phyloP scores from a whole-genome alignment of 1,284 basidiomycete genomes.

The Cryptococcus sp. region DNA sequence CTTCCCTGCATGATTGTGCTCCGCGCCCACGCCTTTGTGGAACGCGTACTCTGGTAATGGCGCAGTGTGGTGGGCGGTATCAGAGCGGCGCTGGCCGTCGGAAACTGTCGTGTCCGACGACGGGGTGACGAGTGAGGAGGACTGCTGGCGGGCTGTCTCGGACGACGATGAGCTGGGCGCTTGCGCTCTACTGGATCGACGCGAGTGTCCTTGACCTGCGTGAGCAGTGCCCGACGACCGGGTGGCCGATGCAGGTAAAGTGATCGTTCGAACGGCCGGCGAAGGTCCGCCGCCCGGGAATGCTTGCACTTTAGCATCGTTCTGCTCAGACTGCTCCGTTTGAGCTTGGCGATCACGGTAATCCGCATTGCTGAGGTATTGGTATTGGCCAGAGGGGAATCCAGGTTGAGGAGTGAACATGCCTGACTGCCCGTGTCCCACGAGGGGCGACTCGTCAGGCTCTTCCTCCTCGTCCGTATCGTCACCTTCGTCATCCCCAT shows the following conservation, averaged over 20 bases:
- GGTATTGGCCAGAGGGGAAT: not conserved
- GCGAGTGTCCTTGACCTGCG: not conserved
- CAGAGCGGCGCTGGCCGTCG: slow-evolving; percentile 2
- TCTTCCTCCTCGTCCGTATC: slow-evolving; percentile 24
- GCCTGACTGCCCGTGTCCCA: slow-evolving; percentile 2
- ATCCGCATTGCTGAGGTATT: slow-evolving; percentile 11
- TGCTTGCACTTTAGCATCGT: slow-evolving; percentile 42
- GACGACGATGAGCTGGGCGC: slow-evolving; percentile 9
- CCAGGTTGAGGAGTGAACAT: slow-evolving; percentile 3
- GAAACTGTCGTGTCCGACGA: slow-evolving; percentile 3
- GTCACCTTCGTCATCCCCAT: slow-evolving; percentile 46
- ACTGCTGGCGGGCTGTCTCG: slow-evolving; percentile 5
- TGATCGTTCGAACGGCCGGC: slow-evolving; percentile 22
- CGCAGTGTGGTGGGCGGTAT: not conserved
- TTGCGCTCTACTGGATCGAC: not conserved
- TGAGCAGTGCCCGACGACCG: not conserved
- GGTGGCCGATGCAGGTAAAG: slow-evolving; percentile 5
- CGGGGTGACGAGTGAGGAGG: slow-evolving; percentile 4
- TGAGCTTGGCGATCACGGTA: slow-evolving; percentile 43
- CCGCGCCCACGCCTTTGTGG: not conserved
- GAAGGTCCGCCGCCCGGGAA: slow-evolving; percentile 22
- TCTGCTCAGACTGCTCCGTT: slow-evolving; percentile 29
- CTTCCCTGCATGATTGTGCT: not conserved
- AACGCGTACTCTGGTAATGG: slow-evolving; percentile 17
- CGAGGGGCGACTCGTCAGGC: slow-evolving; percentile 6